A percentile compares a stretch with the other conserved stretches of the same genome.
These are phyloP conservation scores for Penicillium sp. DNA, from an alignment of 2,329 filamentous ascomycete genomes.

Conservation along the genomic window DNA sequence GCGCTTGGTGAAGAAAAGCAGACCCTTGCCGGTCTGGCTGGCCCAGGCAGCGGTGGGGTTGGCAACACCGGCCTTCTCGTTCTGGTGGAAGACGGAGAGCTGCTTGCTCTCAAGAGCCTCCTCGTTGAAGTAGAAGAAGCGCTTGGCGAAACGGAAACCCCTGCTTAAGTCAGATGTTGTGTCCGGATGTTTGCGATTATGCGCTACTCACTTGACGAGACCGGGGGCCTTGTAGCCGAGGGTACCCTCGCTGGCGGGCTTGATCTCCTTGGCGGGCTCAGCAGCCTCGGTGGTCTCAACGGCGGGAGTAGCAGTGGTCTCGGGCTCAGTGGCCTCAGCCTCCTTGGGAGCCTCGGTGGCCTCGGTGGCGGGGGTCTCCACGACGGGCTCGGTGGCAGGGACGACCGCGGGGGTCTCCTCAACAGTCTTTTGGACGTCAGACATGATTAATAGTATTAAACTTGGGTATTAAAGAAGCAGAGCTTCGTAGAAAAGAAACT, in stretches of 20 bases:
- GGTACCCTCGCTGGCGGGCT: constrained; percentile 78
- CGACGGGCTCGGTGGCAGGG: constrained; percentile 17
- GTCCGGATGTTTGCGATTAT: neutral
- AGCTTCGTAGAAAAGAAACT: constrained; percentile 19
- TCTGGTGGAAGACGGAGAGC: constrained; percentile 76
- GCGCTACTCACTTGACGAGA: constrained; percentile 76
- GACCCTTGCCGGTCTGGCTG: constrained; percentile 89
- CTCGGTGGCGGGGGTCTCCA: constrained; percentile 15
- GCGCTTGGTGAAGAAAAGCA: constrained; percentile 88
- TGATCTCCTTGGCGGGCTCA: constrained; percentile 48
- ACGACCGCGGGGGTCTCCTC: constrained; percentile 29
- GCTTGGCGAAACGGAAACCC: constrained; percentile 88
- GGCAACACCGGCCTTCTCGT: constrained; percentile 79
- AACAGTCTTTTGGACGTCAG: constrained; percentile 28
- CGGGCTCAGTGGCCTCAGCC: constrained; percentile 14
- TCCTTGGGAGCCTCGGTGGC: constrained; percentile 16
- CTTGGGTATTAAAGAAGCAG: constrained; percentile 25
- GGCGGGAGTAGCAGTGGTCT: constrained; percentile 11
- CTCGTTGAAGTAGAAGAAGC: constrained; percentile 84
- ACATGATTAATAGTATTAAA: constrained; percentile 32
- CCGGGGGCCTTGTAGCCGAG: constrained; percentile 89
- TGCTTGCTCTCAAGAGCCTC: constrained; percentile 74
- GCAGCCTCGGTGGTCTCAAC: constrained; percentile 16
- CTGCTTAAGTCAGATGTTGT: constrained; percentile 49
- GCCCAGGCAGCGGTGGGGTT: constrained; percentile 87